These are phyloP conservation scores for Ustilago xerochloae DNA, from an alignment of 1,284 basidiomycete species.

Conservation along the genomic window DNA sequence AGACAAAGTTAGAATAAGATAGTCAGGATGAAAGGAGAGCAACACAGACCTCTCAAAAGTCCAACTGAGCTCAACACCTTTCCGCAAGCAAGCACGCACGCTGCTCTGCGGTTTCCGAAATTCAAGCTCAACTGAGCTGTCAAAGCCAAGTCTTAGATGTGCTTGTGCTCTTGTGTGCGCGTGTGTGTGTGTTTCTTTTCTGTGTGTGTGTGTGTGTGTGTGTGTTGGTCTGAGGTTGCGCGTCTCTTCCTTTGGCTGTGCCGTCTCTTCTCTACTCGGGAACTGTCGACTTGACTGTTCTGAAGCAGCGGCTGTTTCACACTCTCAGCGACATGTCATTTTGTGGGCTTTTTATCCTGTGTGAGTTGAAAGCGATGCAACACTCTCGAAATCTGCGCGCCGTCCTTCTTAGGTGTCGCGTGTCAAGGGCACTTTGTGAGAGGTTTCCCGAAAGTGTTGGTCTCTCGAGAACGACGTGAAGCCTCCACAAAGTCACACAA, in stretches of 20 bases:
- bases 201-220: not conserved
- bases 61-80: too few species aligned
- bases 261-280: too few species aligned
- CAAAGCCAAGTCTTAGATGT: not conserved
- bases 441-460: slow-evolving; percentile 2
- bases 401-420: not conserved
- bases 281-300: not conserved
- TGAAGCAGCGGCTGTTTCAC: not conserved
- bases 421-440: not conserved
- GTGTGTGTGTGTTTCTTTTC: not conserved
- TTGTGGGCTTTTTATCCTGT: not conserved
- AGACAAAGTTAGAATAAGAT: not conserved
- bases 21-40: not conserved
- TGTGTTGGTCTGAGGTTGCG: slow-evolving; percentile 4
- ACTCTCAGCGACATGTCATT: slow-evolving; percentile 3
- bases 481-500: not conserved
- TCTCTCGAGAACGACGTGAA: not conserved
- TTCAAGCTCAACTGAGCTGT: slow-evolving; percentile 3
- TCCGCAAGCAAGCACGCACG: not conserved
- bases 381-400: not conserved
- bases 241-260: not conserved
- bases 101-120: too few species aligned
- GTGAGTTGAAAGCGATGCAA: not conserved
- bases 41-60: too few species aligned
- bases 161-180: not conserved